These are phyloP conservation scores for Neopestalotiopsis rosae DNA, from an alignment of 2,329 filamentous ascomycete genomes.

Conservation along the genomic window DNA sequence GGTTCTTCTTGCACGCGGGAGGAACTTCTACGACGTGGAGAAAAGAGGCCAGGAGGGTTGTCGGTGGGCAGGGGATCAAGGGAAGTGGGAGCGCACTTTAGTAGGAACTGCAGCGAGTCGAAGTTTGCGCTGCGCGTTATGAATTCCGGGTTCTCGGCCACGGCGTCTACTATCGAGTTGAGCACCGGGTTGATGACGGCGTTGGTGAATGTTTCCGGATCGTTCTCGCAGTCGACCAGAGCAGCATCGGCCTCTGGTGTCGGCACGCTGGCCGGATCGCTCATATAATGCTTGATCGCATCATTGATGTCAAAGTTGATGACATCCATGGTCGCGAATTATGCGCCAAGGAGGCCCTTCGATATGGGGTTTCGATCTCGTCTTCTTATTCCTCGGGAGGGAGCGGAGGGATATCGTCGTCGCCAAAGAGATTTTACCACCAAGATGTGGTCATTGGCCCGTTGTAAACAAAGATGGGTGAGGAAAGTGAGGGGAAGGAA, in stretches of 20 bases:
- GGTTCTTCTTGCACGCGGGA: constrained; percentile 44
- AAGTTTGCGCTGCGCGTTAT: constrained; percentile 80
- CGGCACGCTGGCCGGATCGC: constrained; percentile 81
- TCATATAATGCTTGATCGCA: constrained; percentile 95
- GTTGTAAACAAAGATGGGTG: background rate
- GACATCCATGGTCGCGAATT: constrained; percentile 64
- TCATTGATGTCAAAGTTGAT: constrained; percentile 95
- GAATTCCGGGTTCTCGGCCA: constrained; percentile 90
- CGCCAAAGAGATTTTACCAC: background rate
- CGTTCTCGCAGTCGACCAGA: constrained; percentile 90
- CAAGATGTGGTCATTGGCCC: background rate
- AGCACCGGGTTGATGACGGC: constrained; percentile 82
- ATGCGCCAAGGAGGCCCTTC: constrained; percentile 18
- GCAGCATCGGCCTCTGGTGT: constrained; percentile 85
- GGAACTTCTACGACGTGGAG: constrained; percentile 19
- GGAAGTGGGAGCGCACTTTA: constrained; percentile 84
- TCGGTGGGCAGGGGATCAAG: constrained; percentile 35
- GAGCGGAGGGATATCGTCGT: background rate
- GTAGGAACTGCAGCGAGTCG: constrained; percentile 91
- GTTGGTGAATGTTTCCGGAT: constrained; percentile 81
- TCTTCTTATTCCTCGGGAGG: background rate
- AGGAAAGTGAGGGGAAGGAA: background rate
- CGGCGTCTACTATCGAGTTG: constrained; percentile 89
- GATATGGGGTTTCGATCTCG: background rate
- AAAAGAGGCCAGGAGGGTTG: constrained; percentile 20